phyloP scores from a whole-genome alignment of 495 filamentous ascomycete genomes.

The Hyaloscypha hepaticicola region DNA sequence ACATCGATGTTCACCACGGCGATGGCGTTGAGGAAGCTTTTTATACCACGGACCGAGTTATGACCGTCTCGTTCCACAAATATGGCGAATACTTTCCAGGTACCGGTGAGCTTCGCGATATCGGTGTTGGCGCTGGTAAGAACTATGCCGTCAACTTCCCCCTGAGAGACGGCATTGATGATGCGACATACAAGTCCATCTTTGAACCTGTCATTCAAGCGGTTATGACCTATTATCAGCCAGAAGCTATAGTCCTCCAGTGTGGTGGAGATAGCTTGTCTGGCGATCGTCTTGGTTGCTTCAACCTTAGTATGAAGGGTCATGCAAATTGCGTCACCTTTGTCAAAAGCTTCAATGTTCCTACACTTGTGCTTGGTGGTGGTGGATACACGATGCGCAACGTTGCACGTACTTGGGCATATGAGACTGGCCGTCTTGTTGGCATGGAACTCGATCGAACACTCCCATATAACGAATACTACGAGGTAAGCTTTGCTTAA shows the following conservation, averaged over 20 bases:
- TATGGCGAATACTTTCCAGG: slow-evolving; percentile 99
- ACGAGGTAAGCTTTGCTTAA: slow-evolving; percentile 64
- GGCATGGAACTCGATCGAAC: slow-evolving; percentile 74
- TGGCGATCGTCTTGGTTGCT: slow-evolving; percentile 92
- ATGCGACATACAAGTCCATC: slow-evolving; percentile 85
- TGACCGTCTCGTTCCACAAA: slow-evolving; percentile 98
- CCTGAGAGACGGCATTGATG: slow-evolving; percentile 93
- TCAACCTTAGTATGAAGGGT: slow-evolving; percentile 96
- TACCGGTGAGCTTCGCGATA: slow-evolving; percentile 92
- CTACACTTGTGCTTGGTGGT: slow-evolving; percentile 88
- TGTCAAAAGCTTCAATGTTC: slow-evolving; percentile 88
- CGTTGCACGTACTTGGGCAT: slow-evolving; percentile 95
- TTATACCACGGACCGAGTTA: slow-evolving; percentile 95
- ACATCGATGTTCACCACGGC: slow-evolving; percentile 98
- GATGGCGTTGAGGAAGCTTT: slow-evolving; percentile 98
- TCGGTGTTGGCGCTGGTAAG: slow-evolving; percentile 89
- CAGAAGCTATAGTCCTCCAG: slow-evolving; percentile 93
- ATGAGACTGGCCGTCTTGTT: slow-evolving; percentile 88
- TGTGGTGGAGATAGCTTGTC: slow-evolving; percentile 95
- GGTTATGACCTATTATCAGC: slow-evolving; percentile 95
- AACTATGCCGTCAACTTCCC: slow-evolving; percentile 97
- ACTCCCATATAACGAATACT: slow-evolving; percentile 98
- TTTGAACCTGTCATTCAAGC: slow-evolving; percentile 92
- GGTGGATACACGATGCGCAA: slow-evolving; percentile 99
- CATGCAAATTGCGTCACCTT: slow-evolving; percentile 98